These are phyloP conservation scores for Heteromeles arbutifolia DNA, from an alignment of 306 rosid genomes.

Conservation along the genomic window DNA sequence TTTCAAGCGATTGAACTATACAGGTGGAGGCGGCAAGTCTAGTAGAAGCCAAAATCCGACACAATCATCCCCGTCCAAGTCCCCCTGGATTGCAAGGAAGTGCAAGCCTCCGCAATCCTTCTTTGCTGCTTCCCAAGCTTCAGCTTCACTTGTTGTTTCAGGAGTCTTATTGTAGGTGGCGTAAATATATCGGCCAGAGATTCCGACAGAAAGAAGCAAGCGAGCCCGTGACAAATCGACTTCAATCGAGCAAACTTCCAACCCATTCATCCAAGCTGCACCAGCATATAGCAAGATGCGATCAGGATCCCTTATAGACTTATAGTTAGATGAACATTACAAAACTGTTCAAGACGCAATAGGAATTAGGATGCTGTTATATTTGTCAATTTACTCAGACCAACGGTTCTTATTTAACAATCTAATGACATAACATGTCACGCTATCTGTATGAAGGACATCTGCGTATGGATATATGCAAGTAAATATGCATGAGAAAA, in stretches of 20 bases:
- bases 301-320: neutral
- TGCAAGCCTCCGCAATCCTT: constrained; percentile 85
- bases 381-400: neutral
- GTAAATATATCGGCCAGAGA: constrained; percentile 71
- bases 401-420: neutral
- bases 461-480: neutral
- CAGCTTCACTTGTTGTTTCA: constrained; percentile 67
- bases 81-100: constrained; percentile 91
- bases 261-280: constrained; percentile 83
- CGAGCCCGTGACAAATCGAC: constrained; percentile 50
- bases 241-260: constrained; percentile 76
- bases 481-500: neutral
- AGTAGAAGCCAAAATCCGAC: constrained; percentile 92
- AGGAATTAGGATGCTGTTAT: neutral
- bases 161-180: constrained; percentile 70
- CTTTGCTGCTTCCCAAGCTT: constrained; percentile 97
- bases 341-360: neutral
- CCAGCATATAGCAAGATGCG: constrained; percentile 3
- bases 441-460: neutral
- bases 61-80: constrained; percentile 77
- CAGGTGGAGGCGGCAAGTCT: constrained; percentile 93
- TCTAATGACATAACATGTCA: neutral
- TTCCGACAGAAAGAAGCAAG: constrained; percentile 69
- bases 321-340: neutral
- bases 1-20: constrained; percentile 20